A percentile compares a stretch with the other conserved stretches of the same genome.
phyloP scores from a whole-genome alignment of 306 rosid genomes.

The Aeschynomene evenia region DNA sequence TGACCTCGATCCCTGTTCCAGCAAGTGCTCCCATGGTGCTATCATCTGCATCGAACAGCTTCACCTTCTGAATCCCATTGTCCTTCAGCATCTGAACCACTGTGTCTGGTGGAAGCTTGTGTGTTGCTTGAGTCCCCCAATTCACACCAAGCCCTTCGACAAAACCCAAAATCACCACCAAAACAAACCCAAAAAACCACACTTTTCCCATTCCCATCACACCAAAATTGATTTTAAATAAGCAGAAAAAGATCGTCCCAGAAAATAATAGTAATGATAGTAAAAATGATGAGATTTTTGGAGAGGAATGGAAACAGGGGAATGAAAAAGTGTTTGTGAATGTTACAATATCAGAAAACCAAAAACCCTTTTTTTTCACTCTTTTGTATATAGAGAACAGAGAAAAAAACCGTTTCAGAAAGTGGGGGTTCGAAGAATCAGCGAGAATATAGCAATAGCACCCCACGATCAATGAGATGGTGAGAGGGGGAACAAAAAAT shows the following conservation, averaged over 20 bases:
- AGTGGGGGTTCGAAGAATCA: constrained; percentile 37
- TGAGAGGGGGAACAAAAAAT: not conserved
- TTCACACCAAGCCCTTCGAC: constrained; percentile 89
- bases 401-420: constrained; percentile 41
- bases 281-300: not conserved
- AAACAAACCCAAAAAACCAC: constrained; percentile 14
- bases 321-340: not conserved
- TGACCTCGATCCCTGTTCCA: constrained; percentile 76
- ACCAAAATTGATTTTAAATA: no score
- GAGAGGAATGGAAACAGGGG: not conserved
- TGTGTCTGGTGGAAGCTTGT: constrained; percentile 62
- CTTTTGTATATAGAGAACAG: not conserved
- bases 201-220: constrained; percentile 36
- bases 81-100: constrained; percentile 86
- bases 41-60: constrained; percentile 82
- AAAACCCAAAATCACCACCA: no score
- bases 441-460: constrained; percentile 39
- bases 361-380: not conserved
- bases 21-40: constrained; percentile 79
- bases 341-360: not conserved
- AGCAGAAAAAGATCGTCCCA: not conserved
- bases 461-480: constrained; percentile 36
- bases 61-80: constrained; percentile 86
- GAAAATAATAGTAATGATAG: not conserved
- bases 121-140: constrained; percentile 94